Evolutionary conservation across 148 eudicot species (phyloP).

Genomic region (Amaranthus palmeri): DNA sequence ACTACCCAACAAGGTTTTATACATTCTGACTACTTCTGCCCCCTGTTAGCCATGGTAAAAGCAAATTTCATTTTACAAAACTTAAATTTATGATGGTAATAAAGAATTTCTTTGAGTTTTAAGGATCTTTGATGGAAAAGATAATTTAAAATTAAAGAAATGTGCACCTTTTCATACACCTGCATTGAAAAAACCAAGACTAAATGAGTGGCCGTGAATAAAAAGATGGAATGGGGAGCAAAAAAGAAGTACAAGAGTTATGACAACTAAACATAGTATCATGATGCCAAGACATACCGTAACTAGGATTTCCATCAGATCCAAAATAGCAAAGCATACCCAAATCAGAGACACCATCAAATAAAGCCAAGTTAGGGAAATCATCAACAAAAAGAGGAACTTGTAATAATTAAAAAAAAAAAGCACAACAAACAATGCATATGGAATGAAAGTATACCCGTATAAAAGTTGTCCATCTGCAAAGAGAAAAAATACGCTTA

Average conservation of each 20-base stretch:
- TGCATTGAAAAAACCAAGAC: slow-evolving; percentile 31
- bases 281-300: slow-evolving; percentile 61
- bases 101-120: neutral
- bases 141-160: neutral
- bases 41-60: slow-evolving; percentile 43
- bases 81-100: neutral
- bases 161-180: slow-evolving; percentile 84
- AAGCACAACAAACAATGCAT: neutral
- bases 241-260: neutral
- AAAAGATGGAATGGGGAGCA: neutral
- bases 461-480: slow-evolving; percentile 99
- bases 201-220: slow-evolving; percentile 7
- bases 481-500: slow-evolving; percentile 11
- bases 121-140: neutral
- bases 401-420: neutral
- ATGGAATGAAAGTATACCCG: slow-evolving; percentile 45
- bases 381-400: slow-evolving; percentile 6
- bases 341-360: slow-evolving; percentile 22
- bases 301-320: slow-evolving; percentile 42
- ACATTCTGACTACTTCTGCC: slow-evolving; percentile 99
- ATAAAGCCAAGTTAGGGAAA: slow-evolving; percentile 21
- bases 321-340: slow-evolving; percentile 25
- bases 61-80: slow-evolving; percentile 6
- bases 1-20: slow-evolving; percentile 84
- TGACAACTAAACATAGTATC: neutral